phyloP scores from a whole-genome alignment of 371 early-diverging fungal genomes.

The Apophysomyces ossiformis region DNA sequence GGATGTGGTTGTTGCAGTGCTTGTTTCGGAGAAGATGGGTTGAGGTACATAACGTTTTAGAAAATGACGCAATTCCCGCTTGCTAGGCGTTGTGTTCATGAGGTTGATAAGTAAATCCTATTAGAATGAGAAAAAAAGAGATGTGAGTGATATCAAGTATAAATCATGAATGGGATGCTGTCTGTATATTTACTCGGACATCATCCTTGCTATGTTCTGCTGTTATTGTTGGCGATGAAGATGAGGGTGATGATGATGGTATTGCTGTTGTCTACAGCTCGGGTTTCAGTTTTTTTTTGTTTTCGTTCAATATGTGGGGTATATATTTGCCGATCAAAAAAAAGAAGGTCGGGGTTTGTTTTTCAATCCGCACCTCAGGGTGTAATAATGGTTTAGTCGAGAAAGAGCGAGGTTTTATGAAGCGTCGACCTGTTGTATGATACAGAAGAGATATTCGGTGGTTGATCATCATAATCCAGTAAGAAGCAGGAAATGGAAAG shows the following conservation, averaged over 20 bases:
- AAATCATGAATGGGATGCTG: too few relatives aligned
- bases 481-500: not conserved
- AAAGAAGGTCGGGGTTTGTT: not conserved
- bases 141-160: not conserved
- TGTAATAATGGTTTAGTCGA: not conserved
- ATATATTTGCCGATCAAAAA: too few relatives aligned
- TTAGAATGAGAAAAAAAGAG: not conserved
- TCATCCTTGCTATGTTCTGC: too few relatives aligned
- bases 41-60: slow-evolving; percentile 64
- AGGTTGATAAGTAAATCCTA: slow-evolving; percentile 58
- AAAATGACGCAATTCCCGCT: slow-evolving; percentile 78
- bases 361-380: slow-evolving; percentile 1
- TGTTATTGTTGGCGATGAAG: too few relatives aligned
- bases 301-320: too few relatives aligned
- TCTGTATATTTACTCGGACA: too few relatives aligned
- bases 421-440: not conserved
- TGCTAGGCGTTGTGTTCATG: slow-evolving; percentile 75
- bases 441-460: not conserved
- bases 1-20: not conserved
- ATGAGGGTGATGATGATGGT: too few relatives aligned
- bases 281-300: too few relatives aligned
- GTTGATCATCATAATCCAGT: not conserved
- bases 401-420: not conserved
- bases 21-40: slow-evolving; percentile 25
- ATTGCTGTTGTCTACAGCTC: too few relatives aligned